phyloP scores from a whole-genome alignment of 305 asterid genomes.

The Andrographis paniculata region DNA sequence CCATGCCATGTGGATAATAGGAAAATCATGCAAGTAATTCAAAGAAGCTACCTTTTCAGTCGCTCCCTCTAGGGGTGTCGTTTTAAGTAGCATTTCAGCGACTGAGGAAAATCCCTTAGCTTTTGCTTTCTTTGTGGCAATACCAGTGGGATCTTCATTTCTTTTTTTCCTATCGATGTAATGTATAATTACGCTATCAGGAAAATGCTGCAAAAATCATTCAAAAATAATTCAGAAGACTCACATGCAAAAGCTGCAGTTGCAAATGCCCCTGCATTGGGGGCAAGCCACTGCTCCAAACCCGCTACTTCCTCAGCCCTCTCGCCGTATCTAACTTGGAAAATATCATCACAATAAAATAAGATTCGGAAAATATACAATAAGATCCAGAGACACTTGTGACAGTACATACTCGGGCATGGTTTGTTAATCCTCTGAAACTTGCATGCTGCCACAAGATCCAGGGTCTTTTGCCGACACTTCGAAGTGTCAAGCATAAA shows the following conservation, averaged over 20 bases:
- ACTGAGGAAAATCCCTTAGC: slow-evolving; percentile 73
- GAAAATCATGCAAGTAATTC: background rate
- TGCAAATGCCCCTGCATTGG: slow-evolving; percentile 82
- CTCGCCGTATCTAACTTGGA: slow-evolving; percentile 46
- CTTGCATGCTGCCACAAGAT: slow-evolving; percentile 3
- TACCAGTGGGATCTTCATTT: slow-evolving; percentile 78
- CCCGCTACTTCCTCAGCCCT: slow-evolving; percentile 53
- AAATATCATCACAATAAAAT: no score
- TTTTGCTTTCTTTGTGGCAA: slow-evolving; percentile 53
- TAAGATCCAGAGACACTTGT: background rate
- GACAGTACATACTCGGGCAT: background rate
- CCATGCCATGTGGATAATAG: background rate
- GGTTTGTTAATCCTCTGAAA: background rate
- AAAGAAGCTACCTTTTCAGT: slow-evolving; percentile 29
- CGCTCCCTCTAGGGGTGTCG: slow-evolving; percentile 13
- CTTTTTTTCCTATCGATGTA: slow-evolving; percentile 56
- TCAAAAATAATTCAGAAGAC: slow-evolving; percentile 17
- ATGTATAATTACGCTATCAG: slow-evolving; percentile 17
- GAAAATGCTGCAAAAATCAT: background rate
- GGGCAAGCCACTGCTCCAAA: slow-evolving; percentile 77
- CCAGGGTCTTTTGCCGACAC: background rate
- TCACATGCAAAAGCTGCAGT: slow-evolving; percentile 89
- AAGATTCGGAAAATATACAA: no score
- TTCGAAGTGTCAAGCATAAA: background rate
- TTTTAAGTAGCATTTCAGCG: slow-evolving; percentile 57